These are phyloP conservation scores for Tillandsia fasciculata DNA, from an alignment of 176 grass and related monocot genomes.

Conservation along the genomic window DNA sequence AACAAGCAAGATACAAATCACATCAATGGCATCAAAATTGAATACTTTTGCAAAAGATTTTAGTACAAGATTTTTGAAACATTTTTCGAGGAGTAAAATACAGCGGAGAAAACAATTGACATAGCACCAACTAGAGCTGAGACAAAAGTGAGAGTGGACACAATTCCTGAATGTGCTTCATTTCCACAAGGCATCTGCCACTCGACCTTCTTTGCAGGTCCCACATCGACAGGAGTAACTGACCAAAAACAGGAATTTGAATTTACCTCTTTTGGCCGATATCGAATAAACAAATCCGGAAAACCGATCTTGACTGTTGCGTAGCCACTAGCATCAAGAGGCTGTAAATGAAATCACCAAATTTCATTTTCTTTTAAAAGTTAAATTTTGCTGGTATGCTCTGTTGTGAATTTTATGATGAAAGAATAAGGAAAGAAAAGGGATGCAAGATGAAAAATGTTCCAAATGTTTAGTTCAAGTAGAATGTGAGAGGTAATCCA, in stretches of 20 bases:
- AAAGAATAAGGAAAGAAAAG: neutral
- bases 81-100: slow-evolving; percentile 10
- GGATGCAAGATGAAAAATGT: neutral
- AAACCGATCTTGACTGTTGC: slow-evolving; percentile 29
- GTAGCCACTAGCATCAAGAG: slow-evolving; percentile 50
- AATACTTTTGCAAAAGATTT: no score
- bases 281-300: slow-evolving; percentile 51
- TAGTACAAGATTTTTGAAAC: no score
- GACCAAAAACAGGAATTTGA: slow-evolving; percentile 36
- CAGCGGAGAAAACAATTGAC: slow-evolving; percentile 41
- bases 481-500: no score
- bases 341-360: slow-evolving; percentile 34
- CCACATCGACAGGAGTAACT: slow-evolving; percentile 11
- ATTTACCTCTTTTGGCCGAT: slow-evolving; percentile 28
- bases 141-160: slow-evolving; percentile 60
- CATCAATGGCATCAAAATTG: no score
- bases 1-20: no score
- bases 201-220: slow-evolving; percentile 17
- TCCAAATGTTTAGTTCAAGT: neutral
- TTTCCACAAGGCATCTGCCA: slow-evolving; percentile 73
- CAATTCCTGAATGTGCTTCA: slow-evolving; percentile 40
- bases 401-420: neutral
- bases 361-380: neutral
- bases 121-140: slow-evolving; percentile 59
- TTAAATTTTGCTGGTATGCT: slow-evolving; percentile 9